Conservation (phyloP, 192 early-diverging fungal genomes). For the Glomus cerebriforme region DNA sequence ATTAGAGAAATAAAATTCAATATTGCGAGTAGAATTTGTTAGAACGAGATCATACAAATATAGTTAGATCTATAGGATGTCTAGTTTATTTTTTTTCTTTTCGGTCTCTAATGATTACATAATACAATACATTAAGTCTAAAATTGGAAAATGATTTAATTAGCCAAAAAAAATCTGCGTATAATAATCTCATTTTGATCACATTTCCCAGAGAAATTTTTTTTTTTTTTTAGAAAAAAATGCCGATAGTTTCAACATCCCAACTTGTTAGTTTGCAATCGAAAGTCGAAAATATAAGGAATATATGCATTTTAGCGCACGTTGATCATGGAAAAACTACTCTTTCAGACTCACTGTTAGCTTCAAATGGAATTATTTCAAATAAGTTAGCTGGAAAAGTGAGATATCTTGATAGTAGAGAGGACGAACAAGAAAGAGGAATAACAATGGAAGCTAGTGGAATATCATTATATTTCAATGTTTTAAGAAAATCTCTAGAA, state of each 20-base stretch:
- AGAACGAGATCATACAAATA: no score
- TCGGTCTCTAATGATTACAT: no score
- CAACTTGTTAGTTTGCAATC: slow-evolving; percentile 72
- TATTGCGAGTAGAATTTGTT: no score
- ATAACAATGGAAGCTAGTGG: slow-evolving; percentile 99
- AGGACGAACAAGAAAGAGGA: slow-evolving; percentile 97
- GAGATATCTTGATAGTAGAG: slow-evolving; percentile 92
- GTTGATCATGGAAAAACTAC: slow-evolving; percentile 99
- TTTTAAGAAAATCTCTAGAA: slow-evolving; percentile 49
- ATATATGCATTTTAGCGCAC: slow-evolving; percentile 98
- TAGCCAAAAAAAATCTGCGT: no score
- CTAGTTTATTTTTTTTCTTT: no score
- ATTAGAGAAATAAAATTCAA: no score
- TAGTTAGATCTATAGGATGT: no score
- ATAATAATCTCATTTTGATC: no score
- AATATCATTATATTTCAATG: slow-evolving; percentile 91
- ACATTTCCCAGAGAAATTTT: no score
- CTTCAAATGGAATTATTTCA: slow-evolving; percentile 99
- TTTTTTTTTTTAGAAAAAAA: slow-evolving; percentile 19
- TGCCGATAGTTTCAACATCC: slow-evolving; percentile 68
- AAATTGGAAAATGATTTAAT: no score
- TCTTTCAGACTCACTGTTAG: slow-evolving; percentile 89
- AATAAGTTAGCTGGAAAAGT: slow-evolving; percentile 93
- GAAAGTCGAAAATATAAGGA: slow-evolving; percentile 75
- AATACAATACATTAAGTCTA: no score